Evolutionary conservation across 768 basidiomycete genomes (phyloP).

Genomic region (Hirschioporus abietinus): DNA sequence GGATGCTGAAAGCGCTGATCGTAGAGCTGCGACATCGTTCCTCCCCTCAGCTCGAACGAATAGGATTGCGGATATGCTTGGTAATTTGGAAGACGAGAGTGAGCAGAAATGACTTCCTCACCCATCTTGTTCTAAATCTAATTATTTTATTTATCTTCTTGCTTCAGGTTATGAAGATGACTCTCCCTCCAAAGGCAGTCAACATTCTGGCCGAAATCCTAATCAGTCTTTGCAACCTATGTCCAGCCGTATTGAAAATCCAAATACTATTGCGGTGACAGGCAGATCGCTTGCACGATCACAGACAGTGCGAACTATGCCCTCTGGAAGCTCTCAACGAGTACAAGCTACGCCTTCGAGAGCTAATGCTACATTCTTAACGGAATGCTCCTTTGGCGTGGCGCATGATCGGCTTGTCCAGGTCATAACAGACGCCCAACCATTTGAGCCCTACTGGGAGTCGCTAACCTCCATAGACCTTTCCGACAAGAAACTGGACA

Average conservation of each 20-base stretch:
- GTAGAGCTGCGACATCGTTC: constrained; percentile 20
- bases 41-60: constrained; percentile 67
- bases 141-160: constrained; percentile 6
- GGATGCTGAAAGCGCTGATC: constrained; percentile 19
- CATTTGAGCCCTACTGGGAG: constrained; percentile 96
- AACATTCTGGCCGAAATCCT: constrained; percentile 29
- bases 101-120: constrained; percentile 18
- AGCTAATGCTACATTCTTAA: constrained; percentile 67
- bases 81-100: constrained; percentile 66
- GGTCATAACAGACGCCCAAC: constrained; percentile 91
- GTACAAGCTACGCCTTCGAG: constrained; percentile 27
- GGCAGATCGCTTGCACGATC: constrained; percentile 10
- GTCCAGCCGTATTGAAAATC: constrained; percentile 11
- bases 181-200: constrained; percentile 53
- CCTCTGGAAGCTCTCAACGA: constrained; percentile 39
- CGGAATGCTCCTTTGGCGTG: constrained; percentile 94
- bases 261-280: background rate
- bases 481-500: constrained; percentile 65
- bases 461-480: constrained; percentile 69
- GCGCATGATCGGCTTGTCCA: constrained; percentile 89
- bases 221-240: constrained; percentile 44
- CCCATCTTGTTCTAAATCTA: too few relatives aligned
- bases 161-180: constrained; percentile 32
- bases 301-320: constrained; percentile 13
- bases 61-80: constrained; percentile 77